phyloP scores from a whole-genome alignment of 148 eudicot genomes.

The Agrostemma githago region DNA sequence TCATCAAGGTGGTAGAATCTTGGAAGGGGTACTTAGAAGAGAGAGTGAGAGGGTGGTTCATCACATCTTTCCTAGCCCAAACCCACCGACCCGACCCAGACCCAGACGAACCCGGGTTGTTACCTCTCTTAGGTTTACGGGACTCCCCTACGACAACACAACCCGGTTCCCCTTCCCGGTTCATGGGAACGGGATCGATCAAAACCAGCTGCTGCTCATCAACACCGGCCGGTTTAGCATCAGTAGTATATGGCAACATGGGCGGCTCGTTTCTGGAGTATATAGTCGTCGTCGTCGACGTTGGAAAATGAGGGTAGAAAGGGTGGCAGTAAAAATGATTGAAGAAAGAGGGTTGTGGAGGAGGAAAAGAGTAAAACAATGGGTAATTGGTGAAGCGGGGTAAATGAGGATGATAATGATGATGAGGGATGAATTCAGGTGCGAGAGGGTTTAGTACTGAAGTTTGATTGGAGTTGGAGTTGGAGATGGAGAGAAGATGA shows the following conservation, averaged over 20 bases:
- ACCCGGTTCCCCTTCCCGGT: background rate
- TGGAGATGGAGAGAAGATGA: background rate
- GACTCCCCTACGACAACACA: background rate
- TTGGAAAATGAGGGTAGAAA: background rate
- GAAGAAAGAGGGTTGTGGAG: background rate
- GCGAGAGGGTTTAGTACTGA: background rate
- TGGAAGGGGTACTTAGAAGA: background rate
- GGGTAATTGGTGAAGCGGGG: background rate
- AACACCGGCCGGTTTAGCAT: background rate
- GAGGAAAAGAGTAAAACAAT: background rate
- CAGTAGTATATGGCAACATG: background rate
- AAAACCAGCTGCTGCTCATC: background rate
- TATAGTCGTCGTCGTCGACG: too few species aligned
- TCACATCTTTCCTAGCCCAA: conserved; percentile 3
- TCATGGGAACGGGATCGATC: background rate
- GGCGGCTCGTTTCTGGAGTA: background rate
- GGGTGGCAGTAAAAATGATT: background rate
- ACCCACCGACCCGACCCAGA: background rate
- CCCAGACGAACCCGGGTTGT: background rate
- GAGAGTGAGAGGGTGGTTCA: background rate
- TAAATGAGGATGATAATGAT: too few species aligned
- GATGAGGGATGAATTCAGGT: background rate
- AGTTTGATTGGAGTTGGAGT: background rate
- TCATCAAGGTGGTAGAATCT: conserved; percentile 10
- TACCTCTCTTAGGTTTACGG: background rate